A percentile compares a stretch with the other conserved stretches of the same genome.
Evolutionary conservation across 305 asterid genomes (phyloP).

Genomic region (Plantago coronopus): DNA sequence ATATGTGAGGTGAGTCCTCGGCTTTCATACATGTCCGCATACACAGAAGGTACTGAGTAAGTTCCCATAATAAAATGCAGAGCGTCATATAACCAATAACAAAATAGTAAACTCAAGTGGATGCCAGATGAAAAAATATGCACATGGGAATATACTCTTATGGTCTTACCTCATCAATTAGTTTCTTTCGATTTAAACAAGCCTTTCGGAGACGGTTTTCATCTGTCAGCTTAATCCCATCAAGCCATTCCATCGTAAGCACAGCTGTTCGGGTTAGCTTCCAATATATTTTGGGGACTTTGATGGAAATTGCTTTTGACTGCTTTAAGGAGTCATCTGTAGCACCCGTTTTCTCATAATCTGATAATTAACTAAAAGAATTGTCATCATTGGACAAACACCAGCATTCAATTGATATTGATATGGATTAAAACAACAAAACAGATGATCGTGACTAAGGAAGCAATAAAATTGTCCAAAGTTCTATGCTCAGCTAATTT

Average conservation of each 20-base stretch:
- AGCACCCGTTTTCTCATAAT: constrained; percentile 31
- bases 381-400: neutral
- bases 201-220: constrained; percentile 62
- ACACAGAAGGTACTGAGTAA: no score
- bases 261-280: constrained; percentile 78
- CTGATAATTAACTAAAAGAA: constrained; percentile 30
- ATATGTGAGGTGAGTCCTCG: no score
- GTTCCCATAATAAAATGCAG: no score
- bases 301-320: constrained; percentile 48
- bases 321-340: constrained; percentile 24
- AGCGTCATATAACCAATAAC: no score
- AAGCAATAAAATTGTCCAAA: neutral
- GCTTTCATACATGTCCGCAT: no score
- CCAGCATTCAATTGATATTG: constrained; percentile 9
- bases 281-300: constrained; percentile 95
- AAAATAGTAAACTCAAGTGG: neutral
- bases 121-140: constrained; percentile 4
- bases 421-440: neutral
- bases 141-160: constrained; percentile 17
- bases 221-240: constrained; percentile 91
- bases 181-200: constrained; percentile 63
- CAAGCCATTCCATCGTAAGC: constrained; percentile 98
- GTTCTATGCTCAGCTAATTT: no score
- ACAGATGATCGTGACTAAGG: constrained; percentile 1
- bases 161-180: constrained; percentile 82